Percentiles rank a stretch among this genome's conserved stretches.
phyloP scores from a whole-genome alignment of 176 grass and related monocot genomes.

The Chloris gayana region DNA sequence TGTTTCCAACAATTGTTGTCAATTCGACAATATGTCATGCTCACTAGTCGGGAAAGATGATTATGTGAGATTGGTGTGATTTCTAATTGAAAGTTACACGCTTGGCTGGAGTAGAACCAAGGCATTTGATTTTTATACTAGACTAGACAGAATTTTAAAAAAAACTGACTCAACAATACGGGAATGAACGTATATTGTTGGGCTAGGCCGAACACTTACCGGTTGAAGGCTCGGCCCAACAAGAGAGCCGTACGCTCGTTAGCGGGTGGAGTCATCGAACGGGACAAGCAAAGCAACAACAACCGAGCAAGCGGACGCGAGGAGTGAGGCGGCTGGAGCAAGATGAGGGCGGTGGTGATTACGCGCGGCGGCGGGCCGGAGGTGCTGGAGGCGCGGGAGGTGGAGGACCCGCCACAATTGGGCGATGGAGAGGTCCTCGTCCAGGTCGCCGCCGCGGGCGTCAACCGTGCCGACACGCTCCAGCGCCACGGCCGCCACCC shows the following conservation, averaged over 20 bases:
- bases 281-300: background rate
- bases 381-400: constrained; percentile 64
- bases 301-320: background rate
- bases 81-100: too few species aligned
- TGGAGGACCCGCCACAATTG: constrained; percentile 54
- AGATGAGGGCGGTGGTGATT: constrained; percentile 86
- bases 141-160: too few species aligned
- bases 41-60: too few species aligned
- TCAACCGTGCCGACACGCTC: constrained; percentile 80
- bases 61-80: too few species aligned
- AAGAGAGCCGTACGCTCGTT: background rate
- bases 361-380: constrained; percentile 64
- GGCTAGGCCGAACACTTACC: background rate
- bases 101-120: too few species aligned
- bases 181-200: too few species aligned
- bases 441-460: constrained; percentile 58
- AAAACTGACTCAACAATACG: too few species aligned
- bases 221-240: background rate
- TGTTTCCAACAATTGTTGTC: too few species aligned
- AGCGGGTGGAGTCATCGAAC: background rate
- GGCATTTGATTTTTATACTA: too few species aligned
- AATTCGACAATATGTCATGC: too few species aligned
- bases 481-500: constrained; percentile 70
- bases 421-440: constrained; percentile 72
- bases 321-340: background rate